Evolutionary conservation across 2,329 filamentous ascomycete genomes (phyloP).

Genomic region (Fusarium sp.): DNA sequence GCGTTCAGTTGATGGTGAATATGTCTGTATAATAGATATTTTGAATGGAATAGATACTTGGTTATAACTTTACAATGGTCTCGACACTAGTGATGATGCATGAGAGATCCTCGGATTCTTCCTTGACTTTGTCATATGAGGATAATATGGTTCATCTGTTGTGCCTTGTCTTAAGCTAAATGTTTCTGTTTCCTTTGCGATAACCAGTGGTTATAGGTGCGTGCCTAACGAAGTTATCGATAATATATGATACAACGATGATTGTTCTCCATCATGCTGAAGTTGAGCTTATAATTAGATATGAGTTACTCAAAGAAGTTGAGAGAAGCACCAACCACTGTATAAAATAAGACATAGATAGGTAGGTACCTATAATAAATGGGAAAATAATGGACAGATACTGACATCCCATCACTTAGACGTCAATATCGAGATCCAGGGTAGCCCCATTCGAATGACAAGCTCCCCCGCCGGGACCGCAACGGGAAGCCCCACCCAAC

Average conservation of each 20-base stretch:
- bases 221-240: too few species aligned
- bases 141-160: too few species aligned
- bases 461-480: conserved; percentile 32
- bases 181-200: too few species aligned
- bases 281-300: too few species aligned
- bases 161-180: too few species aligned
- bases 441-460: conserved; percentile 17
- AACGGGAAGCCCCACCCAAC: conserved; percentile 36
- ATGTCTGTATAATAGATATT: not conserved
- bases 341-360: too few species aligned
- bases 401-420: not conserved
- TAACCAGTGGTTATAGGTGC: too few species aligned
- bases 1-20: not conserved
- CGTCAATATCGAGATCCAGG: conserved; percentile 4
- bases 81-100: not conserved
- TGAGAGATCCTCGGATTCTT: not conserved
- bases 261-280: too few species aligned
- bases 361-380: too few species aligned
- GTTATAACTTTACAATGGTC: not conserved
- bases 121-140: not conserved
- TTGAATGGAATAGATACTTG: not conserved
- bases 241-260: too few species aligned
- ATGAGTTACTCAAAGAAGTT: too few species aligned
- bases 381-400: not conserved
- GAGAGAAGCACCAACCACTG: too few species aligned